phyloP scores from a whole-genome alignment of 2,329 filamentous ascomycete species.

The Rhynchosporium agropyri region DNA sequence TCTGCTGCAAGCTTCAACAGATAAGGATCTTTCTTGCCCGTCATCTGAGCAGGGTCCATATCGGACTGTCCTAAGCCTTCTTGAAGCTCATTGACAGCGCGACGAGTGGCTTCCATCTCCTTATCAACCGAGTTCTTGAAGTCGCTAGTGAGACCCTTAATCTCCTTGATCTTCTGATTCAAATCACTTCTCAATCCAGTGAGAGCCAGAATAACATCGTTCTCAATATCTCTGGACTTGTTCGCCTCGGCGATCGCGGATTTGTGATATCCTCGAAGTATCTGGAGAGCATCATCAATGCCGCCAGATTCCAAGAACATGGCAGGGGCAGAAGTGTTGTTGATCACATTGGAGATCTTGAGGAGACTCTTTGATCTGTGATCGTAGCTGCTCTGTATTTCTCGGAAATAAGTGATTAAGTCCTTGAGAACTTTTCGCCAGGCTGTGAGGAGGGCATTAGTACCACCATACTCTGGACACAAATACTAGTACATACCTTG shows the following conservation, averaged over 20 bases:
- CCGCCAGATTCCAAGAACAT: conserved; percentile 80
- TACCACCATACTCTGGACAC: background rate
- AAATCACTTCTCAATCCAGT: conserved; percentile 85
- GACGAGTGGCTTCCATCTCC: conserved; percentile 84
- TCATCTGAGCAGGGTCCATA: conserved; percentile 71
- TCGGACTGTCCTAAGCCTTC: conserved; percentile 81
- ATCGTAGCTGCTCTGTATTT: conserved; percentile 89
- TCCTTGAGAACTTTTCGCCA: conserved; percentile 97
- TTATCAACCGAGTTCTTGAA: conserved; percentile 97
- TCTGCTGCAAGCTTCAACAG: conserved; percentile 85
- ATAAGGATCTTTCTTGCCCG: conserved; percentile 90
- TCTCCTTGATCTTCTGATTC: conserved; percentile 97
- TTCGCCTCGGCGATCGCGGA: conserved; percentile 77
- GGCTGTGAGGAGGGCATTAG: conserved; percentile 52
- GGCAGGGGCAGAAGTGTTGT: conserved; percentile 74
- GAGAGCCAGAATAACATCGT: conserved; percentile 86
- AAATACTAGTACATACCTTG: conserved; percentile 63
- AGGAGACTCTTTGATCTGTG: conserved; percentile 77
- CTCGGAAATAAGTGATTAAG: conserved; percentile 89
- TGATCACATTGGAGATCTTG: conserved; percentile 82
- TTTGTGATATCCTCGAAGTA: conserved; percentile 82
- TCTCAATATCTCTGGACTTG: conserved; percentile 88
- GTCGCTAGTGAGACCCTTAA: conserved; percentile 88
- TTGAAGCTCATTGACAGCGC: conserved; percentile 77
- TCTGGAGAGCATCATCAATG: conserved; percentile 82